Base-by-base conservation (phyloP, 352 stramenopile genomes). In the Plasmopara halstedii region DNA sequence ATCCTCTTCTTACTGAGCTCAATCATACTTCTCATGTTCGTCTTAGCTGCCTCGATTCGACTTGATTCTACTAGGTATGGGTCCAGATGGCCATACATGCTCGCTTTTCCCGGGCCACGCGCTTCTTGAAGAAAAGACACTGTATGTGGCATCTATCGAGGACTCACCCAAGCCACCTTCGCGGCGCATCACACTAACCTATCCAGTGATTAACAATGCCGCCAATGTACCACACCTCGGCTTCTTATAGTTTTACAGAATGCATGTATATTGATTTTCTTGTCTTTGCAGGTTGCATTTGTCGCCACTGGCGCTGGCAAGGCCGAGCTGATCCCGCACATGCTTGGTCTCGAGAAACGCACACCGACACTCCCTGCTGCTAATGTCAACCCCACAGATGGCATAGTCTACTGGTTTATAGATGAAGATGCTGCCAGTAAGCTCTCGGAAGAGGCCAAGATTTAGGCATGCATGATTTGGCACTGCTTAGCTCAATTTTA, bases 101-200 rank as follows among this genome's bases (percentile, higher is more conserved):
- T 98, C 92, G 40, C 76, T 99, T 15, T 99, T 99, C 69, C 96
- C 96, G 0, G 81, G 76, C 23, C 96, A 99, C 64, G 52, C 67
- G 34, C 71, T 99, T 23, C 57, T 99, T n/a, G 43, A 85, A 53
- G 76, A 98, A 62, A 64, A 66, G 13, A 64, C 59, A 42, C 59
- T 81, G 21, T 87, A 90, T 25, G 94, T 99, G 14, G 85, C 88
- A 13, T 81, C 79, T n/a, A 98, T 99, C 64, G 65, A 88, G 17
- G 94, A 99, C 74, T 99, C 95, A 21, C 96, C 96, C 15, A 99
- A 99, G 76, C 95, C 95, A 6, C 96, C 96, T 27, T 79, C 93
- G 7, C 67, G 95, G 57, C 88, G 96, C 46, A 98, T 99, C 56
- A 99, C 96, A 14, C 74, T 99, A 17, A 99, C 96, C 6, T 97